Percentiles rank a stretch among this genome's conserved stretches.
Conservation (phyloP, 179 eudicot species). For the Sideroxylon spinosum region DNA sequence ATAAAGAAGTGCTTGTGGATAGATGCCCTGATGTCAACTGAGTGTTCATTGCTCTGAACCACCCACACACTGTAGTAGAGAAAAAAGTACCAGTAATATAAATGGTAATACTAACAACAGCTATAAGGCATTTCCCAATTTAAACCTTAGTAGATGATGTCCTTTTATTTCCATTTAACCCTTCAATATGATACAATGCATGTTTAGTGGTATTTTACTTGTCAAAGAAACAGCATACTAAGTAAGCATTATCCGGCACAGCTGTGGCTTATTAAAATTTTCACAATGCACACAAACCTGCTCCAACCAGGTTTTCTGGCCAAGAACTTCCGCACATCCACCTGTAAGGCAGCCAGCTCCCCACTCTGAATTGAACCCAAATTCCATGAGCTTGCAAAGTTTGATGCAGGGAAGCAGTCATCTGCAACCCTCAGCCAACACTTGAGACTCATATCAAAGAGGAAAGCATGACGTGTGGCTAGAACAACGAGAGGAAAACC, state of each 20-base stretch:
- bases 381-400: conserved; percentile 88
- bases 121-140: neutral
- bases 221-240: neutral
- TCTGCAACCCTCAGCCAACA: conserved; percentile 98
- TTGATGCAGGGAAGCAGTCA: conserved; percentile 90
- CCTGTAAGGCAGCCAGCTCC: conserved; percentile 87
- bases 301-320: conserved; percentile 98
- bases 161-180: neutral
- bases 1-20: neutral
- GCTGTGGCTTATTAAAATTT: neutral
- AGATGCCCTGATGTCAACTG: neutral
- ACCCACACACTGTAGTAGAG: neutral
- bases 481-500: conserved; percentile 83
- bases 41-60: neutral
- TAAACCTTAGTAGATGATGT: neutral
- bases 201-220: neutral
- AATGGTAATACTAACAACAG: neutral
- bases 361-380: conserved; percentile 83
- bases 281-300: conserved; percentile 48
- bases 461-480: conserved; percentile 95
- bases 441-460: conserved; percentile 77
- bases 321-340: conserved; percentile 82
- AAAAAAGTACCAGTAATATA: neutral
- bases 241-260: neutral
- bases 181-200: neutral